Conservation (phyloP, 106 monocot genomes). For the Acorus gramineus region DNA sequence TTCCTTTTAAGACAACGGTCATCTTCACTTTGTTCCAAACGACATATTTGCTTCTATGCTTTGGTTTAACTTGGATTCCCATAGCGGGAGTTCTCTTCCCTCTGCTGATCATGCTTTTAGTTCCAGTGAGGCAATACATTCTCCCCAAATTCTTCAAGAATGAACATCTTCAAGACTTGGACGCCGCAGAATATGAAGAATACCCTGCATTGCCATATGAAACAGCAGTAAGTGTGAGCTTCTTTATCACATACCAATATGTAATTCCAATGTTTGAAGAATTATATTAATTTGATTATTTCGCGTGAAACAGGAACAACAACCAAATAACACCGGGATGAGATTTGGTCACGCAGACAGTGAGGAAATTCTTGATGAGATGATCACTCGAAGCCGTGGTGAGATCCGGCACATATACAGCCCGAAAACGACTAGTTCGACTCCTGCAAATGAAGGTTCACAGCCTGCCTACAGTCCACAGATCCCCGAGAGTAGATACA, state of each 20-base stretch:
- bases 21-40: slow-evolving; percentile 31
- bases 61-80: slow-evolving; percentile 35
- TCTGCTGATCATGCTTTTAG: slow-evolving; percentile 34
- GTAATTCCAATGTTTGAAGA: background rate
- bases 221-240: slow-evolving; percentile 2
- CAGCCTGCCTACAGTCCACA: background rate
- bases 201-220: slow-evolving; percentile 8
- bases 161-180: slow-evolving; percentile 27
- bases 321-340: background rate
- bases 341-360: slow-evolving; percentile 7
- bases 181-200: slow-evolving; percentile 36
- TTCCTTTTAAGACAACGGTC: slow-evolving; percentile 22
- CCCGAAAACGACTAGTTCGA: slow-evolving; percentile 22
- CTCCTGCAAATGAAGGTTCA: background rate
- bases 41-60: slow-evolving; percentile 35
- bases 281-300: background rate
- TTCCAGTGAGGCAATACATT: slow-evolving; percentile 26
- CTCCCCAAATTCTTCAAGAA: slow-evolving; percentile 34
- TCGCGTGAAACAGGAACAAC: slow-evolving; percentile 7
- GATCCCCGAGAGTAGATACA: background rate
- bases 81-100: slow-evolving; percentile 37
- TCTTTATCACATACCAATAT: background rate
- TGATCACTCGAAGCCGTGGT: slow-evolving; percentile 22
- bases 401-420: slow-evolving; percentile 18
- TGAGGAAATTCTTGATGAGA: slow-evolving; percentile 21